Evolutionary conservation across 2,329 filamentous ascomycete genomes (phyloP).

Genomic region (Trichoderma atrobrunneum): DNA sequence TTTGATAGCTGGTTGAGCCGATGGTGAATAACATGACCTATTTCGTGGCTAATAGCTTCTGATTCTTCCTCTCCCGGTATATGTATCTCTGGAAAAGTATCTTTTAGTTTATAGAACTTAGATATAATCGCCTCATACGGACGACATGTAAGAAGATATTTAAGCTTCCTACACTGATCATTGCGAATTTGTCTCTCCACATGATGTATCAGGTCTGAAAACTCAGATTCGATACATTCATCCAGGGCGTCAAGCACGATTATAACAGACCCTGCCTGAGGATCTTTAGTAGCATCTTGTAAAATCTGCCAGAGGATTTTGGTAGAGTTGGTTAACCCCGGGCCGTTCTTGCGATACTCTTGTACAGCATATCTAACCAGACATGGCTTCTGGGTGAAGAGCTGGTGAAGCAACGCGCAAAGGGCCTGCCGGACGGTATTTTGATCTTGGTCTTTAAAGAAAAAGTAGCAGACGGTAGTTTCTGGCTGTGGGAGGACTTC

Average conservation of each 20-base stretch:
- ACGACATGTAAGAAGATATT: conserved; percentile 37
- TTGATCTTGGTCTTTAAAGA: conserved; percentile 42
- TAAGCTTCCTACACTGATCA: conserved; percentile 24
- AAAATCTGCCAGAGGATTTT: conserved; percentile 36
- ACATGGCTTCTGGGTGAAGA: conserved; percentile 32
- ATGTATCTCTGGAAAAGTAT: conserved; percentile 29
- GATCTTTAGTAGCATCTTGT: conserved; percentile 25
- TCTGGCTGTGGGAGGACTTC: conserved; percentile 22
- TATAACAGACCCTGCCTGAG: conserved; percentile 30
- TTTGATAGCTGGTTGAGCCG: conserved; percentile 24
- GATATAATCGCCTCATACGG: conserved; percentile 32
- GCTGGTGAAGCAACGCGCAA: conserved; percentile 41
- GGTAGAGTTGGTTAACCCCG: conserved; percentile 25
- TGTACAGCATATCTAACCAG: conserved; percentile 35
- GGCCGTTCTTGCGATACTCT: conserved; percentile 27
- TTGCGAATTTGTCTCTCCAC: neutral
- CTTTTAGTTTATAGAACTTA: conserved; percentile 6
- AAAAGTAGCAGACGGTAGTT: conserved; percentile 41
- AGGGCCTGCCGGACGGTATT: conserved; percentile 35
- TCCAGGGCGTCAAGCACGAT: conserved; percentile 42
- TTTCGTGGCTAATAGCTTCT: conserved; percentile 34
- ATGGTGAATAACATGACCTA: conserved; percentile 35
- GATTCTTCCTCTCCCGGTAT: conserved; percentile 38
- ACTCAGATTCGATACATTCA: conserved; percentile 15
- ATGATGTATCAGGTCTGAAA: conserved; percentile 23